Evolutionary conservation across 768 basidiomycete species (phyloP), one percentile per base, ranked within the genome.

Genomic region (Psilocybe sp.): DNA sequence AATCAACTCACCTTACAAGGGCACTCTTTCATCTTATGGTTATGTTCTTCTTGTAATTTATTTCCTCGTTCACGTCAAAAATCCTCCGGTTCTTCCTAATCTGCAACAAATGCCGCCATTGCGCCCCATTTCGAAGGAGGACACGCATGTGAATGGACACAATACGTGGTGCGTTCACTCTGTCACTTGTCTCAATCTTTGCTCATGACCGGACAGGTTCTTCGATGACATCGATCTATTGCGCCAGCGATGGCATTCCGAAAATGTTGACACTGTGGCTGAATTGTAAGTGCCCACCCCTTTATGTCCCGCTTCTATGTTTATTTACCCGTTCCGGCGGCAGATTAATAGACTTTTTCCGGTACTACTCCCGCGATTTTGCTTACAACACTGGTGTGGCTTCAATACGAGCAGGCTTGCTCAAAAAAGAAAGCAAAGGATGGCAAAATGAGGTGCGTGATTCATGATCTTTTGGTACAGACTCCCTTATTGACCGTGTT

Each of bases 1-100:
- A 84, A 97, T 99, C 69, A 99, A 99, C 70, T 97, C 94, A 44
- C 94, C 96, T 10, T 99, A 98, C 70, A 85, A 92, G 61, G 96
- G 96, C 54, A 98, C 96, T 1, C 76, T 99, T 46, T 95, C 92
- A 48, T 96, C 94, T 47, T 98, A 99, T 65, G 96, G 96, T 56
- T 98, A 96, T 72, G 95, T 96, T 57, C 80, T 99, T 46, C 87
- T 99, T 69, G 96, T 98, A 67, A 92, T 99, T 60, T 97, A 95
- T 73, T 99, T 93, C 72, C 82, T 98, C 46, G 85, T 95, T 40
- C 97, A 99, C 68, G 94, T 98, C 73, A 96, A 97, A 75, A 92
- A 92, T 58, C 95, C 96, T 48, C 91, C 95, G 19, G 91, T 99
- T 38, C 77, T 99, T 52, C 96, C 96, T 57, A 97, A 97, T 72